Conservation (phyloP, 805 yeast species). For the Candida boleticola region DNA sequence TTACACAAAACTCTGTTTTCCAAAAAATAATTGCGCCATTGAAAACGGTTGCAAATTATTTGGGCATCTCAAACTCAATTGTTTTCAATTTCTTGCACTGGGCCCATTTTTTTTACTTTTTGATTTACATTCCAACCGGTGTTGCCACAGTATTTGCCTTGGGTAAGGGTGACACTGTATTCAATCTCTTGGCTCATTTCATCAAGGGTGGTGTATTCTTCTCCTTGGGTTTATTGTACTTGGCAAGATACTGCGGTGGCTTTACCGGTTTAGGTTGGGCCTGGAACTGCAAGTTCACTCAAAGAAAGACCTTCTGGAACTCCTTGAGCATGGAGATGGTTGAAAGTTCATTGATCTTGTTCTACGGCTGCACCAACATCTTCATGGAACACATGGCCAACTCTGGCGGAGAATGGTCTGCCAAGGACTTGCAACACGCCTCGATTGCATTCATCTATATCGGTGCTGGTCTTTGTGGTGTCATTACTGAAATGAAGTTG, state of each 20-base stretch:
- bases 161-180: slow-evolving; percentile 67
- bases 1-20: slow-evolving; percentile 32
- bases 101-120: slow-evolving; percentile 60
- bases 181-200: slow-evolving; percentile 88
- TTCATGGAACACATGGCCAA: slow-evolving; percentile 78
- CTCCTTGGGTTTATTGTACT: slow-evolving; percentile 68
- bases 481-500: slow-evolving; percentile 70
- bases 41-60: slow-evolving; percentile 11
- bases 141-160: slow-evolving; percentile 65
- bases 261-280: slow-evolving; percentile 79
- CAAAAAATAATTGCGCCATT: slow-evolving; percentile 31
- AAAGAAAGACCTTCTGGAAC: slow-evolving; percentile 13
- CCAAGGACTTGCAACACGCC: slow-evolving; percentile 86
- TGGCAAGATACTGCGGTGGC: slow-evolving; percentile 86
- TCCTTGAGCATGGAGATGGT: slow-evolving; percentile 72
- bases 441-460: slow-evolving; percentile 89
- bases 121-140: slow-evolving; percentile 57
- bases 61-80: slow-evolving; percentile 3
- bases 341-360: slow-evolving; percentile 75
- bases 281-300: slow-evolving; percentile 60
- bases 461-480: slow-evolving; percentile 91
- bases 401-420: slow-evolving; percentile 79
- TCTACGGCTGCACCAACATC: slow-evolving; percentile 86
- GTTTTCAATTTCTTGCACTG: slow-evolving; percentile 55
- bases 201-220: slow-evolving; percentile 94